phyloP scores from a whole-genome alignment of 495 filamentous ascomycete genomes.

The Penicillium coprophilum region DNA sequence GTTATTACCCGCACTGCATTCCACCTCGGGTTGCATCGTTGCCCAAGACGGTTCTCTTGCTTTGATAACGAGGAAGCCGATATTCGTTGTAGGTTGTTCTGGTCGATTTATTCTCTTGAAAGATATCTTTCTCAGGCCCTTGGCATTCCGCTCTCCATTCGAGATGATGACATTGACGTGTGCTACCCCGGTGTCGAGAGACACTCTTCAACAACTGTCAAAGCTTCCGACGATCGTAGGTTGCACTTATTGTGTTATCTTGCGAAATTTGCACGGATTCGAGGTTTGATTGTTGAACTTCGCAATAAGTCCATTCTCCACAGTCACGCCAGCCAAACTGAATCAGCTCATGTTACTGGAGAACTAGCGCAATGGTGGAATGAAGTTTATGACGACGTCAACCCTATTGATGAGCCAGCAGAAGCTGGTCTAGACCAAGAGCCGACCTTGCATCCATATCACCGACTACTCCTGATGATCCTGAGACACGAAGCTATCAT shows the following conservation, averaged over 20 bases:
- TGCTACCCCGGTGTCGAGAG: slow-evolving; percentile 46
- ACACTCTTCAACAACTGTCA: slow-evolving; percentile 15
- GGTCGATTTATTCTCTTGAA: slow-evolving; percentile 52
- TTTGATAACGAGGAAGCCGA: slow-evolving; percentile 38
- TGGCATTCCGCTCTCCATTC: slow-evolving; percentile 49
- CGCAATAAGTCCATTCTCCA: slow-evolving; percentile 49
- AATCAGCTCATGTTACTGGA: slow-evolving; percentile 39
- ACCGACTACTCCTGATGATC: slow-evolving; percentile 37
- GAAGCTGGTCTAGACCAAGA: slow-evolving; percentile 2
- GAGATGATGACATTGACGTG: slow-evolving; percentile 54
- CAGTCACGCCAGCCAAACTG: slow-evolving; percentile 33
- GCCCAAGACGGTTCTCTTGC: slow-evolving; percentile 43
- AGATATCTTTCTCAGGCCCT: slow-evolving; percentile 50
- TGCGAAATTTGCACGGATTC: slow-evolving; percentile 44
- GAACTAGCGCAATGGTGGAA: slow-evolving; percentile 49
- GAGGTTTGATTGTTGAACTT: slow-evolving; percentile 45
- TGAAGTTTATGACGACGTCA: slow-evolving; percentile 45
- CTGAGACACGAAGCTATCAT: slow-evolving; percentile 46
- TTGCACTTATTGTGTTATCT: slow-evolving; percentile 38
- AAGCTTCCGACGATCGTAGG: slow-evolving; percentile 18
- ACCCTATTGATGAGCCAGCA: slow-evolving; percentile 29
- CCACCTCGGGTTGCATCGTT: slow-evolving; percentile 51
- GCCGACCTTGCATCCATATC: slow-evolving; percentile 28
- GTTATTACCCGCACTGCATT: slow-evolving; percentile 48
- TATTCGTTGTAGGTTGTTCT: slow-evolving; percentile 49